Percentiles rank a stretch among this genome's conserved stretches.
These are phyloP conservation scores for Calonectria hawksworthii DNA, from an alignment of 2,329 filamentous ascomycete genomes.

Conservation along the genomic window DNA sequence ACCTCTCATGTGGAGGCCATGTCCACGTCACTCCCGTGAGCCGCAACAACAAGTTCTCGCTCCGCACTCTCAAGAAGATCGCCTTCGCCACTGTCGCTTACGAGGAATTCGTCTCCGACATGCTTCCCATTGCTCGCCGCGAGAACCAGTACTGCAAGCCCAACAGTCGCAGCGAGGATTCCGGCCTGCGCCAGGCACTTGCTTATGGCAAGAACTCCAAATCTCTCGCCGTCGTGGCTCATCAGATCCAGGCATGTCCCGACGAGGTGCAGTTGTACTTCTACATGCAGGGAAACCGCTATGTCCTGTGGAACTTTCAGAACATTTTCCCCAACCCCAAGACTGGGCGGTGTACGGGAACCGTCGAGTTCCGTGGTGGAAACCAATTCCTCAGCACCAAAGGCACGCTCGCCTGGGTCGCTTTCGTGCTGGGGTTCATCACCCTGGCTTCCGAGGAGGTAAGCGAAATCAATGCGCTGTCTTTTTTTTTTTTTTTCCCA, in stretches of 20 bases:
- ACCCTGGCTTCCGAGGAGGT: slow-evolving; percentile 54
- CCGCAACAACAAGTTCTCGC: slow-evolving; percentile 51
- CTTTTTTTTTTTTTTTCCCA: neutral
- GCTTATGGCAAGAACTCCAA: slow-evolving; percentile 45
- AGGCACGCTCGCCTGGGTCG: slow-evolving; percentile 55
- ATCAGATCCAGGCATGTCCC: slow-evolving; percentile 43
- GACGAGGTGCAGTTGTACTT: slow-evolving; percentile 50
- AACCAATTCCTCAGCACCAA: slow-evolving; percentile 55
- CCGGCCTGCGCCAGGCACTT: slow-evolving; percentile 48
- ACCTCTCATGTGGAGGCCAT: slow-evolving; percentile 55
- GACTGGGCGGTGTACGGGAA: slow-evolving; percentile 54
- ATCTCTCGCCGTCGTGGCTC: slow-evolving; percentile 47
- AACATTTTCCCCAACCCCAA: slow-evolving; percentile 55
- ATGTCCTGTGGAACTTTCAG: slow-evolving; percentile 58
- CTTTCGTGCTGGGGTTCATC: slow-evolving; percentile 56
- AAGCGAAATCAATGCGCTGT: slow-evolving; percentile 23
- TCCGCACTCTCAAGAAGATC: slow-evolving; percentile 53
- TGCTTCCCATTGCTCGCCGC: slow-evolving; percentile 51
- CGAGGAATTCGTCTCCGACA: slow-evolving; percentile 51
- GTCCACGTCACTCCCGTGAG: slow-evolving; percentile 56
- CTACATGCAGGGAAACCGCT: slow-evolving; percentile 57
- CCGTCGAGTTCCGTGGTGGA: slow-evolving; percentile 56
- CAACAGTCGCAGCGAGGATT: slow-evolving; percentile 50
- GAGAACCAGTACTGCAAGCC: slow-evolving; percentile 53
- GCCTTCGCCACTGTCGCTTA: slow-evolving; percentile 53